Evolutionary conservation across 2,329 filamentous ascomycete species (phyloP).

Genomic region (Fusarium denticulatum): DNA sequence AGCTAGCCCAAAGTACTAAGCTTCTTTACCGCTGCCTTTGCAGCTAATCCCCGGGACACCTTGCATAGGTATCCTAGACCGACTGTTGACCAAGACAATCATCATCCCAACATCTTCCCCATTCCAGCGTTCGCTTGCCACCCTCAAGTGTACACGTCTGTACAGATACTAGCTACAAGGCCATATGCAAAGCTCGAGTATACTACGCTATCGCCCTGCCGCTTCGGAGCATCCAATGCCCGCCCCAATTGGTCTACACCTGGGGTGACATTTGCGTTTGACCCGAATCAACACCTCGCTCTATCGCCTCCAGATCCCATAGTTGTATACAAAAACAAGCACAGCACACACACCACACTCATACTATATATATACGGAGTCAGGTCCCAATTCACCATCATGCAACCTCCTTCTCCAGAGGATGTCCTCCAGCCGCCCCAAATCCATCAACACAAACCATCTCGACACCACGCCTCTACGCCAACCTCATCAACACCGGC

Average conservation of each 20-base stretch:
- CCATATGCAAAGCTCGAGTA: constrained; percentile 31
- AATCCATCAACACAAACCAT: constrained; percentile 32
- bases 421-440: constrained; percentile 30
- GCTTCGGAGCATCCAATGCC: constrained; percentile 32
- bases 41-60: constrained; percentile 25
- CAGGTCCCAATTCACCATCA: constrained; percentile 19
- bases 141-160: constrained; percentile 33
- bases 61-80: constrained; percentile 32
- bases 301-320: constrained; percentile 17
- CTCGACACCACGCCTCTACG: constrained; percentile 40
- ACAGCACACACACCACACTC: not conserved
- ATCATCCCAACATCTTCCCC: constrained; percentile 34
- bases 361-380: constrained; percentile 34
- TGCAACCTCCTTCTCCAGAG: constrained; percentile 30
- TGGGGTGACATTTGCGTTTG: constrained; percentile 31
- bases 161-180: constrained; percentile 23
- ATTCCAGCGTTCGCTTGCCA: constrained; percentile 32
- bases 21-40: constrained; percentile 28
- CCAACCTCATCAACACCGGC: constrained; percentile 37
- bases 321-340: constrained; percentile 16
- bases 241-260: constrained; percentile 37
- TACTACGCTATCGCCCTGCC: constrained; percentile 11
- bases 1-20: not conserved
- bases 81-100: constrained; percentile 33
- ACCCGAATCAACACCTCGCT: constrained; percentile 20